These are phyloP conservation scores for Phytopythium aichiense DNA, from an alignment of 352 stramenopile species.

Conservation along the genomic window DNA sequence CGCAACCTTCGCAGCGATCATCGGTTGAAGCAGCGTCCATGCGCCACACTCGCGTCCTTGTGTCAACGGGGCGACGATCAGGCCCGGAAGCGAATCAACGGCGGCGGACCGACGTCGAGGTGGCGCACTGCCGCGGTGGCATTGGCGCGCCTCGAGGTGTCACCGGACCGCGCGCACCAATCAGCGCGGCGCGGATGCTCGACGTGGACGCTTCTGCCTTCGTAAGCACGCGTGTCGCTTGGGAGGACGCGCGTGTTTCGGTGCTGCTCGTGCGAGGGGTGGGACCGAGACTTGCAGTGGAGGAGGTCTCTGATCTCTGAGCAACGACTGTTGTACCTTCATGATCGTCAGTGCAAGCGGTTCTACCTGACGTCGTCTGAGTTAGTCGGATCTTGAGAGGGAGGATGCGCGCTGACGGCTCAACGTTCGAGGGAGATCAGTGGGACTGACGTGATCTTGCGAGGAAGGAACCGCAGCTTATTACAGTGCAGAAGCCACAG, in stretches of 20 bases:
- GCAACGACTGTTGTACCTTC: too few relatives aligned
- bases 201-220: background rate
- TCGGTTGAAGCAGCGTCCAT: background rate
- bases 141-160: background rate
- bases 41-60: background rate
- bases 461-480: background rate
- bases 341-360: too few relatives aligned
- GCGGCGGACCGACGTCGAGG: background rate
- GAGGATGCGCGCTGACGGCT: background rate
- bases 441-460: background rate
- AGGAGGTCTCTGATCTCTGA: too few relatives aligned
- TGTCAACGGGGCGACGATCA: background rate
- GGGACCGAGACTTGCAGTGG: too few relatives aligned
- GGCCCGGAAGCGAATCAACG: background rate
- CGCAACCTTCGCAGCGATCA: background rate
- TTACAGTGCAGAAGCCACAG: background rate
- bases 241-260: too few relatives aligned
- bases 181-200: background rate
- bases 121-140: background rate
- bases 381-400: background rate
- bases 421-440: background rate
- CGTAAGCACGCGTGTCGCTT: background rate
- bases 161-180: background rate
- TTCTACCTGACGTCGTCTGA: background rate
- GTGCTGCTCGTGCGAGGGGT: background rate